Evolutionary conservation across 2,329 filamentous ascomycete species (phyloP), one percentile per base, ranked within the genome.

Genomic region (Fusarium coicis): DNA sequence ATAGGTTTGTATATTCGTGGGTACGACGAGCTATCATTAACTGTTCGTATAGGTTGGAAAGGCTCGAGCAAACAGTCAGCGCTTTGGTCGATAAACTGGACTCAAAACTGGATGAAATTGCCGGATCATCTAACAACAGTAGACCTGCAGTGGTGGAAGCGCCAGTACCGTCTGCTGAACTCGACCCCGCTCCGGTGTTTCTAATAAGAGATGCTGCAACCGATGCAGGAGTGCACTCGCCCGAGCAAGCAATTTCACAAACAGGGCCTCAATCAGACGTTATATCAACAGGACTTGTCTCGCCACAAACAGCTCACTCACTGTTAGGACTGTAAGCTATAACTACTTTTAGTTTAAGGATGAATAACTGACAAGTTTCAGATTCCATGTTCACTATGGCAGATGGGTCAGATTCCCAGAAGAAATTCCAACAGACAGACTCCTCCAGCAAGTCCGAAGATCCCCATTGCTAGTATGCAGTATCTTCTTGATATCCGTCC

Each of bases 171-270:
- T n/a, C 60, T 5, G 16, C 58, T 12, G 72, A 76, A 1, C 54
- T 46, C 2, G 53, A 75, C 11, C 66, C 73, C 4, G 75, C 77
- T 5, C 78, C 78, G 2, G 75, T 79, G 3, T 62, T 79, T 23
- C 21, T 80, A 4, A 79, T 80, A 37, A 62, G 74, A n/a, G 77
- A 80, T 47, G 78, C 77, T 23, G 76, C 74, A 4, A 75, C 72
- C 1, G 74, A 79, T 49, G 72, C 74, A 14, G 76, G 73, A 15
- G 70, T 79, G 8, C 64, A 69, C 19, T 74, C 77, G 0, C 69
- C 73, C 2, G 70, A 68, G 37, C 56, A 74, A 12, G 18, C 30
- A 19, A 44, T 37, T 2, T 3, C 28, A 4, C 34, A 46, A 34
- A 8, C 42, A 50, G 11, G 52, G 3, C 19, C n/a, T 12, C 50